Evolutionary conservation across 2,329 filamentous ascomycete genomes (phyloP).

Genomic region (Coleophoma cylindrospora): DNA sequence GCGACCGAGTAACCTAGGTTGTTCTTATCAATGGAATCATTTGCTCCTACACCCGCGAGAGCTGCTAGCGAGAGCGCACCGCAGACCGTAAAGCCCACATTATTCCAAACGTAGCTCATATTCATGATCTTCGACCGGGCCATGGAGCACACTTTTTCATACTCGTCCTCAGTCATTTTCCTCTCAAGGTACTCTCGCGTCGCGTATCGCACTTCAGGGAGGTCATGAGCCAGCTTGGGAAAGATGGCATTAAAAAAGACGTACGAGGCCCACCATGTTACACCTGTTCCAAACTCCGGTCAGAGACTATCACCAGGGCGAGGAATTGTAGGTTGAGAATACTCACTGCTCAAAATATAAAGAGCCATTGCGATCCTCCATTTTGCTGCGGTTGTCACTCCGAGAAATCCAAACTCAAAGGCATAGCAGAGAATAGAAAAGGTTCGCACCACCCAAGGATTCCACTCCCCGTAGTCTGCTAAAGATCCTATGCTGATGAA

Average conservation of each 20-base stretch:
- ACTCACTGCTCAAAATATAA: constrained; percentile 25
- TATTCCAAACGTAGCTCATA: constrained; percentile 24
- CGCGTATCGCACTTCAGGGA: constrained; percentile 20
- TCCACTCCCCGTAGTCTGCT: constrained; percentile 26
- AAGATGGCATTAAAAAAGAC: constrained; percentile 28
- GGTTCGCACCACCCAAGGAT: constrained; percentile 23
- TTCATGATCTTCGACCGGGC: constrained; percentile 26
- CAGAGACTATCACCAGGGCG: background rate
- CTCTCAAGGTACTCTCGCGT: constrained; percentile 15
- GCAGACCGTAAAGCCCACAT: constrained; percentile 22
- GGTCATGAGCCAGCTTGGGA: constrained; percentile 23
- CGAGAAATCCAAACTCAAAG: constrained; percentile 26
- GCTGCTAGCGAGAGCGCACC: constrained; percentile 21
- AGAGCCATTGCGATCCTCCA: constrained; percentile 25
- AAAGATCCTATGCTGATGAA: constrained; percentile 23
- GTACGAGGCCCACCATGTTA: constrained; percentile 26
- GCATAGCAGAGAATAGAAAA: constrained; percentile 24
- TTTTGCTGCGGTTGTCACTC: constrained; percentile 17
- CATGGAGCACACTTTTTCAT: constrained; percentile 21
- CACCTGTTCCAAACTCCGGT: constrained; percentile 8
- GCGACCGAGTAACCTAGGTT: constrained; percentile 26
- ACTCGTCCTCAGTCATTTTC: constrained; percentile 18
- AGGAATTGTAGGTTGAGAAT: background rate
- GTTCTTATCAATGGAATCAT: constrained; percentile 18
- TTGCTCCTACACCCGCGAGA: constrained; percentile 18